Conservation (phyloP, 495 filamentous ascomycete species). For the Penicillium robsamsonii region DNA sequence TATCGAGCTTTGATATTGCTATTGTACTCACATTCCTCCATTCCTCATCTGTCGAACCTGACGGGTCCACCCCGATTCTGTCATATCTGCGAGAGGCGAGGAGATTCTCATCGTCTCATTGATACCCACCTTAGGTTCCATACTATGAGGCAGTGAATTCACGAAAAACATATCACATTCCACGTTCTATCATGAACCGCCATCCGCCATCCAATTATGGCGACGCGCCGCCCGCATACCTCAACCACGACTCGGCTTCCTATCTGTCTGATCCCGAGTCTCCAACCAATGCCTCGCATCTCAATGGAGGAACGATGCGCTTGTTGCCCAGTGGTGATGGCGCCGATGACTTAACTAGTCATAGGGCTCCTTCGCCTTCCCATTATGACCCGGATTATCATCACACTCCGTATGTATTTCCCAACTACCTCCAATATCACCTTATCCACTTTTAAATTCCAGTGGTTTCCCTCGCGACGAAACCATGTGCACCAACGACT, state of each 20-base stretch:
- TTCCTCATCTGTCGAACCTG: constrained; percentile 10
- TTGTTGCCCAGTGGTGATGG: constrained; percentile 54
- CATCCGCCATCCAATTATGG: constrained; percentile 34
- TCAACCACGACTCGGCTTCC: constrained; percentile 29
- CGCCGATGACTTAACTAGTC: constrained; percentile 25
- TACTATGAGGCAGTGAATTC: constrained; percentile 33
- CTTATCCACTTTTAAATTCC: constrained; percentile 25
- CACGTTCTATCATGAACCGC: constrained; percentile 33
- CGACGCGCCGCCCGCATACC: constrained; percentile 45
- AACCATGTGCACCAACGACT: constrained; percentile 9
- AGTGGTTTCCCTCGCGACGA: constrained; percentile 17
- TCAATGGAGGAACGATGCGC: constrained; percentile 56
- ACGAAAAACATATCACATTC: constrained; percentile 15
- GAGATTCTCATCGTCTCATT: constrained; percentile 8
- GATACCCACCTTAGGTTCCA: not conserved
- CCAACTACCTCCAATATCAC: constrained; percentile 7
- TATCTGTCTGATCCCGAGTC: constrained; percentile 36
- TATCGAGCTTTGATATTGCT: not conserved
- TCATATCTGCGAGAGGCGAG: not conserved
- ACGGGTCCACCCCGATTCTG: not conserved
- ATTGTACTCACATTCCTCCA: constrained; percentile 2
- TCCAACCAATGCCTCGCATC: constrained; percentile 23
- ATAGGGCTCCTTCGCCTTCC: constrained; percentile 17
- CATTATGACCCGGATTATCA: constrained; percentile 20
- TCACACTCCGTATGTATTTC: constrained; percentile 45